phyloP scores from a whole-genome alignment of 176 grass and related monocot species.

The Canna indica region DNA sequence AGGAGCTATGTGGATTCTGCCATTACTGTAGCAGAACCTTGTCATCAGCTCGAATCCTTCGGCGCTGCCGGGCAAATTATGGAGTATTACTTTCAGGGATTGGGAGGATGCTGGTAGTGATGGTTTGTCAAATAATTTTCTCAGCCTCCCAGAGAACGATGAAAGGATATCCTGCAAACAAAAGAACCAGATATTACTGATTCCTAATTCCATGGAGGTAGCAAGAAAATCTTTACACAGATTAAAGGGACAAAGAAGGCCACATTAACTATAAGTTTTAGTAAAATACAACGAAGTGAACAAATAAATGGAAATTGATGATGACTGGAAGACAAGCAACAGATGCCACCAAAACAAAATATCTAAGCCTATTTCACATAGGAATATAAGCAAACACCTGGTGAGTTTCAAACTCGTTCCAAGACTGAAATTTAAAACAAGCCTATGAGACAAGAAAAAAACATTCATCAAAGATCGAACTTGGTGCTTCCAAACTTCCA shows the following conservation, averaged over 20 bases:
- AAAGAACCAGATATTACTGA: neutral
- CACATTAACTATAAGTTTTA: no score
- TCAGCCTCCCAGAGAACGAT: slow-evolving; percentile 41
- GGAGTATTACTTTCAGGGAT: slow-evolving; percentile 32
- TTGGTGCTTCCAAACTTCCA: neutral
- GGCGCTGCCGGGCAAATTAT: slow-evolving; percentile 54
- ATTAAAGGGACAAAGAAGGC: no score
- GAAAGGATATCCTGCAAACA: slow-evolving; percentile 67
- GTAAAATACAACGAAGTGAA: no score
- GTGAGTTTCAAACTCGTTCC: no score
- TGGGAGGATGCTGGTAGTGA: slow-evolving; percentile 15
- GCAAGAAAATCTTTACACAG: no score
- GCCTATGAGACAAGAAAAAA: neutral
- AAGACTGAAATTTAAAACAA: neutral
- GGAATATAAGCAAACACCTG: neutral
- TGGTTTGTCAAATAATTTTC: slow-evolving; percentile 27
- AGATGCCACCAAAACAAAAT: no score
- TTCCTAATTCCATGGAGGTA: no score
- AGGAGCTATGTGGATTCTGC: slow-evolving; percentile 32
- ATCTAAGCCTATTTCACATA: neutral
- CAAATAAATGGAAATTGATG: no score
- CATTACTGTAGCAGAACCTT: slow-evolving; percentile 51
- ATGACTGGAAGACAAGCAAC: no score
- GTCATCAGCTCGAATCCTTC: slow-evolving; percentile 68
- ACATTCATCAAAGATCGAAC: neutral